phyloP scores from a whole-genome alignment of 768 basidiomycete genomes.

The Ephemerocybe angulata region DNA sequence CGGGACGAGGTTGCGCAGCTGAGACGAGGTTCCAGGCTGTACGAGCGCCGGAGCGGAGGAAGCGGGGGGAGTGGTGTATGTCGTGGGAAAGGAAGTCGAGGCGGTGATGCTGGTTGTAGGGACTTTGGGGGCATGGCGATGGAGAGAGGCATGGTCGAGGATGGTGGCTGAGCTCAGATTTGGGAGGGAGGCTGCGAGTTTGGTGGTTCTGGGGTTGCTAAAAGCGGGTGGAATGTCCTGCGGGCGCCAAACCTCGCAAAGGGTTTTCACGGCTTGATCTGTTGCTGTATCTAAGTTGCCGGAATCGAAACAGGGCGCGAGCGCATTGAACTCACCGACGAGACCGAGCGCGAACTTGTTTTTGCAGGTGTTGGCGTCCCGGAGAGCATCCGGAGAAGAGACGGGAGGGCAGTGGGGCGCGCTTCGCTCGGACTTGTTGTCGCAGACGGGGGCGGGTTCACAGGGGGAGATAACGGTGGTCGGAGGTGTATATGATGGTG shows the following conservation, averaged over 20 bases:
- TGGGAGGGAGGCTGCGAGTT: background rate
- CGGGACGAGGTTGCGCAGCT: constrained; percentile 45
- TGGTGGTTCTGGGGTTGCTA: background rate
- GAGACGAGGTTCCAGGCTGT: constrained; percentile 13
- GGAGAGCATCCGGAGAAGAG: constrained; percentile 30
- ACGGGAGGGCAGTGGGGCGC: constrained; percentile 4
- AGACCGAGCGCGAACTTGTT: constrained; percentile 66
- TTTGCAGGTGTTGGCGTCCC: constrained; percentile 36
- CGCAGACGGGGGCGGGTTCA: constrained; percentile 28
- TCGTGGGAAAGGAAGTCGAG: constrained; percentile 1
- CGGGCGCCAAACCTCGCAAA: constrained; percentile 78
- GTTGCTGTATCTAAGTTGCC: constrained; percentile 9
- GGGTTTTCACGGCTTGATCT: constrained; percentile 79
- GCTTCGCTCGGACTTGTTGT: constrained; percentile 20
- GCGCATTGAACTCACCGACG: constrained; percentile 53
- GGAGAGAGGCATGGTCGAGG: constrained; percentile 13
- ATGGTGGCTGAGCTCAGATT: constrained; percentile 1
- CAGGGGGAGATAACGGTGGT: constrained; percentile 49
- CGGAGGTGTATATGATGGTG: constrained; percentile 49
- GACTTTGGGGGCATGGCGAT: constrained; percentile 6
- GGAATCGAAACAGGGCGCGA: background rate
- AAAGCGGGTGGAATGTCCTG: constrained; percentile 66
- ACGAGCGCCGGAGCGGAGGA: constrained; percentile 15
- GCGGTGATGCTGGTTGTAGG: constrained; percentile 52
- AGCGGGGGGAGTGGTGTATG: constrained; percentile 6